A percentile compares a stretch with the other conserved stretches of the same genome.
These are phyloP conservation scores for Odontarrhena argentea DNA, from an alignment of 345 rosid genomes.

Conservation along the genomic window DNA sequence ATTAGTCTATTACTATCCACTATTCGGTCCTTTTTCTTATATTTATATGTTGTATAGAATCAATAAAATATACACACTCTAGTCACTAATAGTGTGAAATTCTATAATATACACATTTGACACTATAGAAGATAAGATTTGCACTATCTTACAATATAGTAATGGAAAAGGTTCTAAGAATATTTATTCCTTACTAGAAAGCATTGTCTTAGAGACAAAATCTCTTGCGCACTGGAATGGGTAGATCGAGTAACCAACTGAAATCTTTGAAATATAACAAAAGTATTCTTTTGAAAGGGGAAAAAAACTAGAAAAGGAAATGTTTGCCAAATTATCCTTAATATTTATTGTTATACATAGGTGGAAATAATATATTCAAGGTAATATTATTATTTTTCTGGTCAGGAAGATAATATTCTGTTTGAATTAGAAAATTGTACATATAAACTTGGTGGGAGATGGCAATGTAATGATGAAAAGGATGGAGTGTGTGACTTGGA, in stretches of 20 bases:
- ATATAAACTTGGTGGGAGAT: constrained; percentile 13
- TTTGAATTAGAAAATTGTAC: not conserved
- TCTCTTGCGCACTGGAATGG: constrained; percentile 1
- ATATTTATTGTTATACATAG: not conserved
- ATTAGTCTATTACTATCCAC: constrained; percentile 34
- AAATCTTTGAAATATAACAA: not conserved
- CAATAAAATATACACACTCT: constrained; percentile 24
- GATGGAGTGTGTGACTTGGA: constrained; percentile 38
- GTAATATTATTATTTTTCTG: too few relatives aligned
- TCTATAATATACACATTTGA: constrained; percentile 16
- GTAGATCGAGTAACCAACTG: not conserved
- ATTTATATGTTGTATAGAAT: constrained; percentile 28
- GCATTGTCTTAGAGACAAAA: not conserved
- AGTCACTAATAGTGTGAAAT: constrained; percentile 27
- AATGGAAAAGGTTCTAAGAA: not conserved
- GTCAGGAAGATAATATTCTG: not conserved
- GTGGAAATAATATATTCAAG: not conserved
- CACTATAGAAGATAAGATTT: constrained; percentile 30
- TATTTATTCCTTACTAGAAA: constrained; percentile 20
- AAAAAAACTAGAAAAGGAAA: too few relatives aligned
- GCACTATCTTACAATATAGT: constrained; percentile 6
- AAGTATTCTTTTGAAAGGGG: not conserved
- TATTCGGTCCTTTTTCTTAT: not conserved
- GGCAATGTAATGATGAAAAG: constrained; percentile 34
- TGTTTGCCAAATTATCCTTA: not conserved